Base-by-base conservation (phyloP, 805 yeast species). In the Candida suzukii region DNA sequence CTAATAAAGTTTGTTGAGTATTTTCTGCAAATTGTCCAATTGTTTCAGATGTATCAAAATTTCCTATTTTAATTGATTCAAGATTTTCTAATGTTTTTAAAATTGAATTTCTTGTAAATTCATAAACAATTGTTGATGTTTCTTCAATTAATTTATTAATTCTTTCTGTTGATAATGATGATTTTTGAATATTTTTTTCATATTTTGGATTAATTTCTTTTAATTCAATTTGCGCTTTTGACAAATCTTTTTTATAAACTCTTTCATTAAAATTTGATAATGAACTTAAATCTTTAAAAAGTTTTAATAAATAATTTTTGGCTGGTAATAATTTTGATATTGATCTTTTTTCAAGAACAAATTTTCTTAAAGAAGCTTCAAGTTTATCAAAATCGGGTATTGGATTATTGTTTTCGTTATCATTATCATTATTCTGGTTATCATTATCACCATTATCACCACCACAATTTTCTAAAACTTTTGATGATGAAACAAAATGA, bases 291-390 rank as follows among this genome's bases (percentile, higher is more conserved):
- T 93, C 99, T 19, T 60, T 59, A 33, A 85, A 71, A 12, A 90
- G 56, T 52, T 88, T 91, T 17, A 70, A 46, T 24, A 91, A 63
- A 52, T 84, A 93, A n/a, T 82, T 90, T 55, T 88, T 88, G 0
- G 96, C 98, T 0, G 99, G 99, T 28, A 87, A 73, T 13, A 93
- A 67, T 57, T 93, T 93, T 0, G 98, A 88, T 11, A 84, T 60
- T 0, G 96, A 79, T 53, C 99, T 74, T 53, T 90, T 93, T 49
- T 91, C 95, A 19, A 93, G 69, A 4, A 93, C 80, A 59, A 93
- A 93, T 48, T 80, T 80, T 40, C 97, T 74, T 43, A 93, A 67
- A 2, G 95, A 80, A 8, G 86, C 83, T 53, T 93, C 98, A 42
- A 93, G 66, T 38, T 75, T 78, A 52, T 87, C 96, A 57, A 91